These are phyloP conservation scores for Fusarium newnesense DNA, from an alignment of 2,329 filamentous ascomycete genomes.

Conservation along the genomic window DNA sequence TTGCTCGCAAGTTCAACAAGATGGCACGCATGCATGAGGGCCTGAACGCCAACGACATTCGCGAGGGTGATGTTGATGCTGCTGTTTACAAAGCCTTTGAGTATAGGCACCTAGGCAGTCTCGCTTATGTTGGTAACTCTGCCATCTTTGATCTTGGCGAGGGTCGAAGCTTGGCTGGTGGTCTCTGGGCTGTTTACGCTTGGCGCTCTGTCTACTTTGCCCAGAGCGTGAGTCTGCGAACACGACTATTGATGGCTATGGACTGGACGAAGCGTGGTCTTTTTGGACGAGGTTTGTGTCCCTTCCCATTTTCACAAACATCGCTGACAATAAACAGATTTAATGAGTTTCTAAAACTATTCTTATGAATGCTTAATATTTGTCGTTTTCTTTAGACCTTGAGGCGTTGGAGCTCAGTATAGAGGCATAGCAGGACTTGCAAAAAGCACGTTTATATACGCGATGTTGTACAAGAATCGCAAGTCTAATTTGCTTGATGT, in stretches of 20 bases:
- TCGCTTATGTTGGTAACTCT: slow-evolving; percentile 96
- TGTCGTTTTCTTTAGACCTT: slow-evolving; percentile 1
- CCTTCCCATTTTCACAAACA: background rate
- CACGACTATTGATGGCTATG: slow-evolving; percentile 90
- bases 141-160: slow-evolving; percentile 90
- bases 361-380: background rate
- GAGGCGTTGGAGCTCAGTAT: slow-evolving; percentile 22
- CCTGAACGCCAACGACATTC: slow-evolving; percentile 80
- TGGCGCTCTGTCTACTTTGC: slow-evolving; percentile 98
- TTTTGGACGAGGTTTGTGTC: slow-evolving; percentile 87
- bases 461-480: background rate
- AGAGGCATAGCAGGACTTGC: slow-evolving; percentile 2
- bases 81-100: slow-evolving; percentile 94
- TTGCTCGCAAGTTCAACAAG: slow-evolving; percentile 94
- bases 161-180: slow-evolving; percentile 82
- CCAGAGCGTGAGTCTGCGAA: slow-evolving; percentile 93
- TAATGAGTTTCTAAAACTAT: slow-evolving; percentile 61
- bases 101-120: slow-evolving; percentile 88
- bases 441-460: slow-evolving; percentile 11
- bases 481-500: background rate
- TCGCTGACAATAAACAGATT: slow-evolving; percentile 51
- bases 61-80: slow-evolving; percentile 90
- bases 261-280: slow-evolving; percentile 97
- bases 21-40: slow-evolving; percentile 81
- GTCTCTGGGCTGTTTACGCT: slow-evolving; percentile 91